Evolutionary conservation across 768 basidiomycete species (phyloP), one percentile per base, ranked within the genome.

Genomic region (Rhodotorula sphaerocarpa): DNA sequence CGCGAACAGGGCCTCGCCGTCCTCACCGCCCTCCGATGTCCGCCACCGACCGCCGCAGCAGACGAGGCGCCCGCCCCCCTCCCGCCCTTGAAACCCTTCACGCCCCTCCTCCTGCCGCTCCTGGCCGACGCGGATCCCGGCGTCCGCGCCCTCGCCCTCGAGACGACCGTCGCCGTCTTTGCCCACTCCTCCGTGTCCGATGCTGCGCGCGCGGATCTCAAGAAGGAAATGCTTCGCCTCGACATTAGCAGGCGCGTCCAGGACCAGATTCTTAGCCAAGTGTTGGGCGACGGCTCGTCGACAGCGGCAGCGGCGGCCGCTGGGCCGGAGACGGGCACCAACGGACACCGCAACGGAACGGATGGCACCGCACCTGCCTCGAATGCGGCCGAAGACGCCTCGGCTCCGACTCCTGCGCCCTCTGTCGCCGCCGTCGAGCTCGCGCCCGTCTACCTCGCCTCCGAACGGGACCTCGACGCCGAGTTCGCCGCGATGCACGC

Each of bases 41-140:
- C 56, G 6, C 20, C 47, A 1, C 23, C 51, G 31, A 23, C 33
- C 0, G 2, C 7, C 33, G 6, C 36, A 9, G 10, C 10, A 39
- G 36, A 10, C 36, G 36, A 39, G 36, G 9, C 36, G n/a, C n/a
- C 34, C n/a, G 9, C 21, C 2, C 50, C 65, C 0, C 57, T 67
- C 18, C 62, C 66, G 62, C 88, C 89, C 41, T 82, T 95, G 46
- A 81, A 86, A 48, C 82, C 87, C 9, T 96, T 86, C 76, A 81
- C 93, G 36, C 75, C 86, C 2, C 76, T 80, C 18, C 82, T 99
- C 53, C 88, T 96, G 39, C 87, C 85, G 58, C 79, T 85, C 43
- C 79, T 99, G 34, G 88, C 96, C 77, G 93, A 97, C 75, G 83
- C 84, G 2, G 95, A 99, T 72, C 82, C 86, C 25, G 83, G 84